phyloP scores from a whole-genome alignment of 2,329 filamentous ascomycete species.

The Cadophora sp. region DNA sequence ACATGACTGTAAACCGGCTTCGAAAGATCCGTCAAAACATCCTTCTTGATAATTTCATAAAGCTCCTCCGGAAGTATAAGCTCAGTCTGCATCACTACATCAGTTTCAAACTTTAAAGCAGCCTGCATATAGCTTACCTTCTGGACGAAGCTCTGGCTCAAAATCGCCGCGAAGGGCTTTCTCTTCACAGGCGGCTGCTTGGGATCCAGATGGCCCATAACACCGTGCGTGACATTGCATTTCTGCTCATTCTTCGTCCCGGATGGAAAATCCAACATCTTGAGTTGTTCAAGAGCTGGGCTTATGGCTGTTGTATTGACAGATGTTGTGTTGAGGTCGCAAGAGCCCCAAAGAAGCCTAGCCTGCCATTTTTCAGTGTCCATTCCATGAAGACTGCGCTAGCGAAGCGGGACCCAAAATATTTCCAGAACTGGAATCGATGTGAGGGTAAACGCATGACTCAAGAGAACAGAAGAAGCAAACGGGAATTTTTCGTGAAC shows the following conservation, averaged over 20 bases:
- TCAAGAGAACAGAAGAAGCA: not conserved
- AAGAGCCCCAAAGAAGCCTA: constrained; percentile 25
- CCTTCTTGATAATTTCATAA: constrained; percentile 60
- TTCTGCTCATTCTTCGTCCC: constrained; percentile 57
- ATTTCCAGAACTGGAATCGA: constrained; percentile 5
- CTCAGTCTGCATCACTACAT: constrained; percentile 58
- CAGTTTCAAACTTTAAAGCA: not conserved
- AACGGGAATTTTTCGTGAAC: not conserved
- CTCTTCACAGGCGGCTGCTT: constrained; percentile 74
- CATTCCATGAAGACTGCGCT: not conserved
- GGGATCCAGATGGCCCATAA: constrained; percentile 73
- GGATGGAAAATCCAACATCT: constrained; percentile 53
- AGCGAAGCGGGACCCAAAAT: constrained; percentile 16
- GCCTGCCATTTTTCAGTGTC: constrained; percentile 18
- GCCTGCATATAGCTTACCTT: constrained; percentile 54
- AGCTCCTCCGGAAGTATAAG: constrained; percentile 73
- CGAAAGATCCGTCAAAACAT: constrained; percentile 53
- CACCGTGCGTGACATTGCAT: constrained; percentile 76
- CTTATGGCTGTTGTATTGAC: not conserved
- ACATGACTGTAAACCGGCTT: constrained; percentile 68
- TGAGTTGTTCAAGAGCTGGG: not conserved
- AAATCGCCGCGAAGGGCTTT: constrained; percentile 77
- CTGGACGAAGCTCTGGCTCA: constrained; percentile 70
- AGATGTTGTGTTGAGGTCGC: not conserved
- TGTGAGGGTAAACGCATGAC: not conserved